Evolutionary conservation across 2,329 filamentous ascomycete species (phyloP), one percentile per base, ranked within the genome.

Genomic region (Exophiala mesophila): DNA sequence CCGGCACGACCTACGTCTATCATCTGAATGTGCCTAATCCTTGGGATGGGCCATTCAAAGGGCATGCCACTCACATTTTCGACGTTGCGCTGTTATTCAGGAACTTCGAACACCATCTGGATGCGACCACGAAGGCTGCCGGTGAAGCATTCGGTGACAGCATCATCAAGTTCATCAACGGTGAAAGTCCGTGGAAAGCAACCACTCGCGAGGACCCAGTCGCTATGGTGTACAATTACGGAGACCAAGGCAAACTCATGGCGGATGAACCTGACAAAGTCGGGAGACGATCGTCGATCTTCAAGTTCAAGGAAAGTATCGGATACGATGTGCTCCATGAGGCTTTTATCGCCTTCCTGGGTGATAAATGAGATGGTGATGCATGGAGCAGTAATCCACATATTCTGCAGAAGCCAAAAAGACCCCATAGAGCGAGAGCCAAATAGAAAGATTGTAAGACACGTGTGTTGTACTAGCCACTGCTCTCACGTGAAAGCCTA

Each of bases 1-100:
- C 46, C 1, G 58, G 62, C 4, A 18, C 4, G 21, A 26, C 36
- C 3, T 55, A 58, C 8, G 52, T 57, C 8, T 65, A 65, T 44
- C 58, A 66, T 31, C 70, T 72, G 59, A 69, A 71, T 37, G 68
- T 71, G 40, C 57, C 56, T 0, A 72, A 72, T 44, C 66, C 68
- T 0, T 72, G 67, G 65, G 62, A 68, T 1, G 69, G 69, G 0
- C 58, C 57, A 1, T 65, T 50, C 55, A 62, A 69, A 44, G 65
- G 64, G 2, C 48, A 56, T 18, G 55, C 66, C 1, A 61, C 55
- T 1, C 70, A 72, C 46, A 65, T 71, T 16, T 58, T 71, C 1
- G 70, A 72, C 20, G 48, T 68, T 6, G 61, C 62, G 1, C 68
- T 63, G 30, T 49, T 73, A 5, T 67, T 70, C 39, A 66, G 70